phyloP scores from a whole-genome alignment of 805 yeast species.

The Pichia cabralensis region DNA sequence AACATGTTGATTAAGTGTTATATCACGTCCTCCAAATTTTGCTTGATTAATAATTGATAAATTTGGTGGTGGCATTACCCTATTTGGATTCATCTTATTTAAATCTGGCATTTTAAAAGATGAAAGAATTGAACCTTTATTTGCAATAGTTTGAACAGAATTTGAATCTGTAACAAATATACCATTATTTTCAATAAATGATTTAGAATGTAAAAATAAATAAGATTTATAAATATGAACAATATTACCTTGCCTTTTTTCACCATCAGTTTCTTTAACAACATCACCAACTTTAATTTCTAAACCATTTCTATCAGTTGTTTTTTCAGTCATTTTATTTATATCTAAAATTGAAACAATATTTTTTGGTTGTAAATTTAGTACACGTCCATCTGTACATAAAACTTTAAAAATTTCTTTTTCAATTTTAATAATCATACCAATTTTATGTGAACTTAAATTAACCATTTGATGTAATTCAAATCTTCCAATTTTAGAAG shows the following conservation, averaged over 20 bases:
- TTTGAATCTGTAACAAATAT: conserved; percentile 73
- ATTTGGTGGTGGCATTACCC: conserved; percentile 55
- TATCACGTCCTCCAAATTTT: conserved; percentile 65
- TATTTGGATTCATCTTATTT: conserved; percentile 80
- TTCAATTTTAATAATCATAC: conserved; percentile 84
- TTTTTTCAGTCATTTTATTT: conserved; percentile 59
- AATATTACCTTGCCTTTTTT: conserved; percentile 80
- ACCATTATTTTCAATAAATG: conserved; percentile 78
- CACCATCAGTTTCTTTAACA: conserved; percentile 77
- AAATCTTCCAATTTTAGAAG: conserved; percentile 66
- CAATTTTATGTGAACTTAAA: conserved; percentile 75
- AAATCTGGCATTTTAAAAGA: conserved; percentile 51
- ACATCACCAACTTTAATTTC: conserved; percentile 87
- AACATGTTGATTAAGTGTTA: conserved; percentile 73
- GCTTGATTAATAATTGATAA: conserved; percentile 46
- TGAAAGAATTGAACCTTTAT: conserved; percentile 64
- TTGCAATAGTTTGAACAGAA: conserved; percentile 74
- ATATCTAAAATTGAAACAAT: conserved; percentile 67
- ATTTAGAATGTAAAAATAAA: conserved; percentile 73
- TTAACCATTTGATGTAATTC: conserved; percentile 87
- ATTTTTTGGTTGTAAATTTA: conserved; percentile 68
- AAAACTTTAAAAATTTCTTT: conserved; percentile 75
- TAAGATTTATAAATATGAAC: conserved; percentile 75
- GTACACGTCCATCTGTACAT: conserved; percentile 69
- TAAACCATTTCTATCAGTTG: conserved; percentile 78